These are phyloP conservation scores for Lumnitzera racemosa DNA, from an alignment of 345 rosid species.

Conservation along the genomic window DNA sequence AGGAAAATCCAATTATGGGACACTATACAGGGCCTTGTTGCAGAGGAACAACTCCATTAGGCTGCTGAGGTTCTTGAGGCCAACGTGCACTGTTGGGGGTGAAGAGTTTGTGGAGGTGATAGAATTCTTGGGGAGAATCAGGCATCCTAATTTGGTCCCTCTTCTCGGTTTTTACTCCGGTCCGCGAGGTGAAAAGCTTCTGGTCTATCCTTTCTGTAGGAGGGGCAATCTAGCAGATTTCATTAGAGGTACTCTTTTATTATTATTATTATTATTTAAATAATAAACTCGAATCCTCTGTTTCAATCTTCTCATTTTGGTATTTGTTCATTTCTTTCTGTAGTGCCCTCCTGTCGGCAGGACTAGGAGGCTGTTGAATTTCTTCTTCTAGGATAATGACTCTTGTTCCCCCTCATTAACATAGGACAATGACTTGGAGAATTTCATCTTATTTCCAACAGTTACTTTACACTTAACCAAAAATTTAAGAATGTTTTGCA, in stretches of 20 bases:
- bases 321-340: background rate
- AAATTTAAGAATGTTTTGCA: too few species aligned
- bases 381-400: background rate
- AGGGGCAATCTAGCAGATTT: constrained; percentile 67
- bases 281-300: background rate
- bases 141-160: constrained; percentile 85
- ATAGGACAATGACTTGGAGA: too few species aligned
- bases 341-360: too few species aligned
- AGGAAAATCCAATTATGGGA: constrained; percentile 82
- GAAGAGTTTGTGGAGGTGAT: constrained; percentile 46
- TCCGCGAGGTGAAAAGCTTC: constrained; percentile 84
- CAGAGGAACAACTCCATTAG: constrained; percentile 45
- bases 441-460: too few species aligned
- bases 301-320: background rate
- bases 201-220: constrained; percentile 61
- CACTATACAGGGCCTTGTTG: constrained; percentile 71
- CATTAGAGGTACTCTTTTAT: constrained; percentile 40
- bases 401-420: background rate
- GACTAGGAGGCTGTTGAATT: background rate
- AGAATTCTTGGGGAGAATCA: constrained; percentile 48
- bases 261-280: background rate
- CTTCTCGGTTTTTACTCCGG: constrained; percentile 88
- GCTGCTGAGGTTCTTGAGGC: constrained; percentile 82
- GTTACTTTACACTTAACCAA: too few species aligned
- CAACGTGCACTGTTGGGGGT: constrained; percentile 43